phyloP scores from a whole-genome alignment of 192 early-diverging fungal species.

The Oehlia diaphana region DNA sequence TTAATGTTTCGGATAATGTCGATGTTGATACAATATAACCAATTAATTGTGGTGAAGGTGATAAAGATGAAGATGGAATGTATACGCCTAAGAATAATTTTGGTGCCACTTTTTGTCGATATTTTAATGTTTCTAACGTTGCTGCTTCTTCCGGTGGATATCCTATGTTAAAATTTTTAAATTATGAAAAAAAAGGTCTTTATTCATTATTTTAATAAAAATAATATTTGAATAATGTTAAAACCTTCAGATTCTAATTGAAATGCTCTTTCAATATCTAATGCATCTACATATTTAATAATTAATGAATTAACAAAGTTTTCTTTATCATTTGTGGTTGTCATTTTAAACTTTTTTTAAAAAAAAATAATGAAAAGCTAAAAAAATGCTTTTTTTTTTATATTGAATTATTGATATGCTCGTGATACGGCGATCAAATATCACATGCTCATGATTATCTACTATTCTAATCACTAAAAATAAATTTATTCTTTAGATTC shows the following conservation, averaged over 20 bases:
- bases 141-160: constrained; percentile 52
- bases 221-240: not conserved
- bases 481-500: too few species aligned
- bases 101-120: constrained; percentile 40
- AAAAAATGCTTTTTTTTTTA: too few species aligned
- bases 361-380: too few species aligned
- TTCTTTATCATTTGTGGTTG: not conserved
- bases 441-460: too few species aligned
- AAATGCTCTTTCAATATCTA: constrained; percentile 20
- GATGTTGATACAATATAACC: constrained; percentile 66
- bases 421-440: too few species aligned
- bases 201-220: not conserved
- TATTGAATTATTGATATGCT: too few species aligned
- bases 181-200: not conserved
- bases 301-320: not conserved
- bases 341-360: not conserved
- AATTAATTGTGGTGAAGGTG: constrained; percentile 33
- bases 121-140: constrained; percentile 39
- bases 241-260: constrained; percentile 28
- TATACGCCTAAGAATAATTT: constrained; percentile 46
- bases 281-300: not conserved
- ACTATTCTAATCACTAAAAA: too few species aligned
- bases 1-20: constrained; percentile 42
- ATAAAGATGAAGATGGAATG: not conserved
- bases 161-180: constrained; percentile 16